Evolutionary conservation across 1,284 basidiomycete genomes (phyloP).

Genomic region (Entoloma clypeatum): DNA sequence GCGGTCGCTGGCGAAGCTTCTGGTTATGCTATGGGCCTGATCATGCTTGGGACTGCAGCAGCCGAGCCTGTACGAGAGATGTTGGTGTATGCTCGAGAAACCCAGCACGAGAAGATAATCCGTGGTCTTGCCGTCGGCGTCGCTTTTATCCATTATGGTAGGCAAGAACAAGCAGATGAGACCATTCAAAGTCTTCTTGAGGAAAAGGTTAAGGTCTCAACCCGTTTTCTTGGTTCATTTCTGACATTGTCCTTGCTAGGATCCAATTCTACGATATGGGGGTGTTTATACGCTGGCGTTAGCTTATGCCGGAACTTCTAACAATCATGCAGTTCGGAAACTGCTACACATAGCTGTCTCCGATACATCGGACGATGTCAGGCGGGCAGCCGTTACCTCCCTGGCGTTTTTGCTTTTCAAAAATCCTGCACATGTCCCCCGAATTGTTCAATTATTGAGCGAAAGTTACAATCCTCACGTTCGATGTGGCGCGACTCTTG

Average conservation of each 20-base stretch:
- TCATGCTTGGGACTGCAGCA: conserved; percentile 91
- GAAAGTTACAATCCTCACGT: conserved; percentile 99
- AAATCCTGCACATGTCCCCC: conserved; percentile 89
- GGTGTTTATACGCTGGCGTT: conserved; percentile 94
- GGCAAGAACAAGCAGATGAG: conserved; percentile 83
- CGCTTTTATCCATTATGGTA: conserved; percentile 87
- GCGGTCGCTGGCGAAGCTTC: conserved; percentile 93
- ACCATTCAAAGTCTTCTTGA: conserved; percentile 72
- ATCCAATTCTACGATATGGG: conserved; percentile 92
- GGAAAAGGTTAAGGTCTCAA: conserved; percentile 67
- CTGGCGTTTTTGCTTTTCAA: conserved; percentile 95
- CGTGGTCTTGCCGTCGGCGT: conserved; percentile 89
- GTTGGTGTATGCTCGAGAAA: conserved; percentile 91
- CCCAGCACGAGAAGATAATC: conserved; percentile 98
- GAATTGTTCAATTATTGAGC: conserved; percentile 91
- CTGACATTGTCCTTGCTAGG: conserved; percentile 44
- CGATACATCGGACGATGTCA: conserved; percentile 94
- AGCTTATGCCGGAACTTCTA: conserved; percentile 91
- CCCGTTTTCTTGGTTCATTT: conserved; percentile 1
- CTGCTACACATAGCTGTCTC: conserved; percentile 94
- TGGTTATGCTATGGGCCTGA: conserved; percentile 93
- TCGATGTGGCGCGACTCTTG: conserved; percentile 91
- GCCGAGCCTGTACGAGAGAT: conserved; percentile 83
- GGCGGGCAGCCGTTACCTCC: conserved; percentile 90
- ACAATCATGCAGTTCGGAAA: conserved; percentile 88